phyloP scores from a whole-genome alignment of 495 filamentous ascomycete genomes.

The Amorphotheca resinae region DNA sequence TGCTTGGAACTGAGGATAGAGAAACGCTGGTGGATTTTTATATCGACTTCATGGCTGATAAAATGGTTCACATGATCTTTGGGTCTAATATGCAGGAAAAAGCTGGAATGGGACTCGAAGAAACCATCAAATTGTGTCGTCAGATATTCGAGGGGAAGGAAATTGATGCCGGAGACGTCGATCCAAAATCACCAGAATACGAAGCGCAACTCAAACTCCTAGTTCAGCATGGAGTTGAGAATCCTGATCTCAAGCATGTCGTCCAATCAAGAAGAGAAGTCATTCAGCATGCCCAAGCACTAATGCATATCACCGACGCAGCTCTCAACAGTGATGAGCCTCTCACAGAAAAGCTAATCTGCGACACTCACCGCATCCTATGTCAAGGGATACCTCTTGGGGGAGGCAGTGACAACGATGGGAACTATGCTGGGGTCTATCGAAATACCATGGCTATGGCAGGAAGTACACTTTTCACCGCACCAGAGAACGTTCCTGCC shows the following conservation, averaged over 20 bases:
- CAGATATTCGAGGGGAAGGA: slow-evolving; percentile 11
- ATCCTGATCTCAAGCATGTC: slow-evolving; percentile 1
- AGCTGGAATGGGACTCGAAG: slow-evolving; percentile 11
- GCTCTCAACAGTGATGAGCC: slow-evolving; percentile 14
- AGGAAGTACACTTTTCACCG: background rate
- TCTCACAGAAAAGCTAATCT: slow-evolving; percentile 23
- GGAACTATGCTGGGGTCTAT: background rate
- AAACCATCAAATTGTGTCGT: slow-evolving; percentile 14
- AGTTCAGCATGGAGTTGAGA: no score
- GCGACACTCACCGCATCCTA: slow-evolving; percentile 25
- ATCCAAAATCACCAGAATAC: background rate
- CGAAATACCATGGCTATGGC: background rate
- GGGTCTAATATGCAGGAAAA: slow-evolving; percentile 21
- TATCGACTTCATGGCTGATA: background rate
- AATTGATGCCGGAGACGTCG: slow-evolving; percentile 3
- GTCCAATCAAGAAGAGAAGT: slow-evolving; percentile 20
- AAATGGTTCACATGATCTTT: slow-evolving; percentile 13
- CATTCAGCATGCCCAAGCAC: slow-evolving; percentile 25
- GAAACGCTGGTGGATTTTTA: background rate
- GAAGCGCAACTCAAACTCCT: no score
- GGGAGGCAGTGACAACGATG: slow-evolving; percentile 1
- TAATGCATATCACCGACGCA: slow-evolving; percentile 16
- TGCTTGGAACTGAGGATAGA: no score
- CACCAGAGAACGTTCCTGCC: background rate
- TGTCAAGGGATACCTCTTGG: slow-evolving; percentile 8